Percentiles rank a stretch among this genome's conserved stretches.
Evolutionary conservation across 805 yeast genomes (phyloP).

Genomic region (Lipomyces oligophaga): DNA sequence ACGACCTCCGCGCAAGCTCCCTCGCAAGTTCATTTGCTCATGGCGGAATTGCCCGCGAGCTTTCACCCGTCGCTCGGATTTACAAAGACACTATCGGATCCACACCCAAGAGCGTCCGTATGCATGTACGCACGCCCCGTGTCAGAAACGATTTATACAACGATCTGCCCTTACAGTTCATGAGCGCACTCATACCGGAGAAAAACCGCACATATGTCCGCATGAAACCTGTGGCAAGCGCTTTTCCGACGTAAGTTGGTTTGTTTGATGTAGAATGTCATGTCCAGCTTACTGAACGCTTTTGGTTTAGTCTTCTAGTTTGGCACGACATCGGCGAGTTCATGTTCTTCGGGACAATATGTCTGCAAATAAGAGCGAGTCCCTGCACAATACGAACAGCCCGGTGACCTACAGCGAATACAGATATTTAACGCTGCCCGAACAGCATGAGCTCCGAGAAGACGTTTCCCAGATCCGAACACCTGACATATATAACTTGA

Average conservation of each 20-base stretch:
- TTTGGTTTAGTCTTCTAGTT: constrained; percentile 40
- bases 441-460: no score
- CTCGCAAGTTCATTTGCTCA: constrained; percentile 15
- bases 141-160: constrained; percentile 78
- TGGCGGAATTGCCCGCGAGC: constrained; percentile 20
- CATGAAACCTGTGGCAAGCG: constrained; percentile 76
- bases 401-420: no score
- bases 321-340: constrained; percentile 71
- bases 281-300: not conserved
- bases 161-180: constrained; percentile 81
- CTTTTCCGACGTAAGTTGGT: constrained; percentile 50
- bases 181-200: constrained; percentile 85
- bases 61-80: constrained; percentile 74
- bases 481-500: no score
- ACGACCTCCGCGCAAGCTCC: no score
- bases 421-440: no score
- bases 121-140: constrained; percentile 63
- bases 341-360: no score
- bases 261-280: not conserved
- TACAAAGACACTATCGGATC: constrained; percentile 70
- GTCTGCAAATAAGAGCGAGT: no score
- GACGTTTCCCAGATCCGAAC: no score
- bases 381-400: no score
- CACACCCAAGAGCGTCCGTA: constrained; percentile 65
- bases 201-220: constrained; percentile 80